Conservation (phyloP, 805 yeast genomes). For the Monosporozyma solicola region DNA sequence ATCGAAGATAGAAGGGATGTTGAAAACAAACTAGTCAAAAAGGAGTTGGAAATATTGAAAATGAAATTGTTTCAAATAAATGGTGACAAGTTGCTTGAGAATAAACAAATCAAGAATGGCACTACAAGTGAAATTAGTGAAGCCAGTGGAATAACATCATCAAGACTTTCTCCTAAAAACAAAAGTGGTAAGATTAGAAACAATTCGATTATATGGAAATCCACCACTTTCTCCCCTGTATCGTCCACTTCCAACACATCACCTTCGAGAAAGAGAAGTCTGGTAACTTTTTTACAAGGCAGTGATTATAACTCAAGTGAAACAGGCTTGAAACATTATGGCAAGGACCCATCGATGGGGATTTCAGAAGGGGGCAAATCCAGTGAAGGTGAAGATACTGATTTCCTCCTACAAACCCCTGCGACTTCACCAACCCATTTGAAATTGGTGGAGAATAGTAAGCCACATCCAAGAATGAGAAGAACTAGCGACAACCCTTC, state of each 20-base stretch:
- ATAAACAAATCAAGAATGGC: not conserved
- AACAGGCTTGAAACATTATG: not conserved
- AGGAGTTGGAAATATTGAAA: constrained; percentile 17
- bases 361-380: not conserved
- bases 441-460: constrained; percentile 21
- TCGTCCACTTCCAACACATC: not conserved
- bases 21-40: constrained; percentile 17
- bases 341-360: not conserved
- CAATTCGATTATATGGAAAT: not conserved
- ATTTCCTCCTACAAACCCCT: not conserved
- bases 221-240: not conserved
- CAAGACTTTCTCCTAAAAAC: not conserved
- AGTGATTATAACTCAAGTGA: not conserved
- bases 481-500: constrained; percentile 24
- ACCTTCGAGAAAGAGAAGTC: not conserved
- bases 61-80: not conserved
- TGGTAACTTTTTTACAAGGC: not conserved
- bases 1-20: constrained; percentile 19
- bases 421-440: constrained; percentile 1
- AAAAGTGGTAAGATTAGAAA: not conserved
- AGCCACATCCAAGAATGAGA: constrained; percentile 28
- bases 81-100: not conserved
- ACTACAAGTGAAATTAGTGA: not conserved
- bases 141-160: not conserved
- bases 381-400: not conserved